These are phyloP conservation scores for Carallia pectinifolia DNA, from an alignment of 345 rosid genomes.

Conservation along the genomic window DNA sequence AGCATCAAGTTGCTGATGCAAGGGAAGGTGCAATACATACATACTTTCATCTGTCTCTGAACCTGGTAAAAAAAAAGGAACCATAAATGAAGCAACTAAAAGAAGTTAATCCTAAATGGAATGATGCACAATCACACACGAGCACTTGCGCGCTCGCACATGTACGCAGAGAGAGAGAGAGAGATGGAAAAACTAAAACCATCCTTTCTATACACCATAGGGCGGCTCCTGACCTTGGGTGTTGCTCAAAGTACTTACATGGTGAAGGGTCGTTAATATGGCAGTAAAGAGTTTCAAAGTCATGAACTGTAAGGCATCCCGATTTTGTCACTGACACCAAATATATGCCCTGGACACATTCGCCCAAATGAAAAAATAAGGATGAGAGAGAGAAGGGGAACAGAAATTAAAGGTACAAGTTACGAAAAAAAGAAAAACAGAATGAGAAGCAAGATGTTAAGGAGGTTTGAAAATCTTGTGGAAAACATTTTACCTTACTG, in stretches of 20 bases:
- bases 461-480: not conserved
- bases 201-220: no score
- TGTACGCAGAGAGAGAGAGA: no score
- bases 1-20: slow-evolving; percentile 50
- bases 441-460: not conserved
- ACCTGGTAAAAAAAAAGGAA: slow-evolving; percentile 29
- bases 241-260: slow-evolving; percentile 32
- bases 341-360: slow-evolving; percentile 69
- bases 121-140: not conserved
- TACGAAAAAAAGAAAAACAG: not conserved
- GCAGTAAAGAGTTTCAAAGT: slow-evolving; percentile 76
- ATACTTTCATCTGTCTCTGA: slow-evolving; percentile 55
- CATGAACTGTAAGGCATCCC: slow-evolving; percentile 86
- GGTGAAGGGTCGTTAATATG: slow-evolving; percentile 33
- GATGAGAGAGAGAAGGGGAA: not conserved
- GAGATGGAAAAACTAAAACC: no score
- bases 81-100: not conserved
- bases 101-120: not conserved
- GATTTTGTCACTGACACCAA: slow-evolving; percentile 72
- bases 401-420: not conserved
- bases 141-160: not conserved
- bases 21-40: slow-evolving; percentile 64
- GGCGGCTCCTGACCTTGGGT: not conserved
- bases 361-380: not conserved
- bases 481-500: slow-evolving; percentile 48